Evolutionary conservation across 2,329 filamentous ascomycete genomes (phyloP), one percentile per base, ranked within the genome.

Genomic region (Penicillium sp.): DNA sequence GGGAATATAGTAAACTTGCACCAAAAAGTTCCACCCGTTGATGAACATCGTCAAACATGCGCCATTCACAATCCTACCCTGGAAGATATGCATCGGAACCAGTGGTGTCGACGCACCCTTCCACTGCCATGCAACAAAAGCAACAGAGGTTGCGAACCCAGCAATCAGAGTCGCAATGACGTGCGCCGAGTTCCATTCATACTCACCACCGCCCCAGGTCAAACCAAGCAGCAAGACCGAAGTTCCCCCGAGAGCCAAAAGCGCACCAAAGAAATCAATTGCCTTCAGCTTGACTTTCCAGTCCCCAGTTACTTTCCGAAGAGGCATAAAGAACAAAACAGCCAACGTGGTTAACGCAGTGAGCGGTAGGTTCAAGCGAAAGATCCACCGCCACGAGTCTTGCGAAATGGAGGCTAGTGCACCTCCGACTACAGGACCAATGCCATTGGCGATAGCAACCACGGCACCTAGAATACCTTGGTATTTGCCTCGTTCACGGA

Each of bases 1-100:
- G 0, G 85, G 84, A 3, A 87, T 73, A 61, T 83, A 87, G 67
- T 86, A 87, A 2, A 86, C 67, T 58, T 84, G 82, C n/a, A 82
- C 78, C 24, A 84, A 72, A 53, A 83, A 83, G 60, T 83, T 83
- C 82, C 82, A 84, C 4, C 82, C 82, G 49, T 84, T 83, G 64
- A 84, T 78, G 35, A 81, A 80, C 79, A 82, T 83, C 16, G 80
- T 83, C 18, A 84, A 60, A 56, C 79, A 83, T 1, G 81, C 80
- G 1, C 82, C 81, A 35, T 81, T 82, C 31, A 83, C 80, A 31
- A 84, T 81, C 16, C 71, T 72, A 1, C 74, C 77, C 60, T 78
- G 78, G 74, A 85, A 83, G 16, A 86, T 81, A 59, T 82, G 78
- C 35, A 83, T 75, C 66, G 66, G 52, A 3, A 64, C 57, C 13